phyloP scores from a whole-genome alignment of 305 asterid genomes.

The Plantago coronopus region DNA sequence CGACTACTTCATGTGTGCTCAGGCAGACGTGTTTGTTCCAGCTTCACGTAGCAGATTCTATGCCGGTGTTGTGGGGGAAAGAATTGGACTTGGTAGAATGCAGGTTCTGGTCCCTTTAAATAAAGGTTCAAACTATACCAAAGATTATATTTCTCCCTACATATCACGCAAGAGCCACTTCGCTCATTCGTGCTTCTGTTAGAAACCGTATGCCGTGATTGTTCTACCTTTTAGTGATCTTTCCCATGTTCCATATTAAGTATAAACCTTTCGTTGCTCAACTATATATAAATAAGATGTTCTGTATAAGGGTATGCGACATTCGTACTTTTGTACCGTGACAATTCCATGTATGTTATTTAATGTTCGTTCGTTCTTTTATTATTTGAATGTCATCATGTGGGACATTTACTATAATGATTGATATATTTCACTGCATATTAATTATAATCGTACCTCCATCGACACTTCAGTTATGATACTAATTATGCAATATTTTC shows the following conservation, averaged over 20 bases:
- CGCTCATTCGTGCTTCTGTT: constrained; percentile 57
- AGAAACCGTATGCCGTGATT: neutral
- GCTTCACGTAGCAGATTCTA: constrained; percentile 34
- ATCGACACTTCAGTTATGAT: too few relatives aligned
- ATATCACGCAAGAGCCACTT: constrained; percentile 40
- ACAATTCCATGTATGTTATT: too few relatives aligned
- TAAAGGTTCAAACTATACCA: constrained; percentile 20
- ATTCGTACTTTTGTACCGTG: neutral
- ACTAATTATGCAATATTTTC: too few relatives aligned
- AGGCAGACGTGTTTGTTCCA: constrained; percentile 50
- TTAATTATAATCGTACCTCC: too few relatives aligned
- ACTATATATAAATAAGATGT: constrained; percentile 18
- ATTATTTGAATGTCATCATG: too few relatives aligned
- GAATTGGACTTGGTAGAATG: constrained; percentile 46
- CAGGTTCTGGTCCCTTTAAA: constrained; percentile 35
- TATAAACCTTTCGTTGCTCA: neutral
- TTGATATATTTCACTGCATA: too few relatives aligned
- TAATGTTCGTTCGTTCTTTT: too few relatives aligned
- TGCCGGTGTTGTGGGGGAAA: constrained; percentile 39
- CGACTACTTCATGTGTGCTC: constrained; percentile 41
- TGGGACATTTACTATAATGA: too few relatives aligned
- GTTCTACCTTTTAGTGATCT: neutral
- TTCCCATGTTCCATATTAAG: constrained; percentile 10
- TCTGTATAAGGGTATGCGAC: constrained; percentile 9
- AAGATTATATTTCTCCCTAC: constrained; percentile 33